These are phyloP conservation scores for Wickerhamiella alocasiicola DNA, from an alignment of 805 yeast species.

Conservation along the genomic window DNA sequence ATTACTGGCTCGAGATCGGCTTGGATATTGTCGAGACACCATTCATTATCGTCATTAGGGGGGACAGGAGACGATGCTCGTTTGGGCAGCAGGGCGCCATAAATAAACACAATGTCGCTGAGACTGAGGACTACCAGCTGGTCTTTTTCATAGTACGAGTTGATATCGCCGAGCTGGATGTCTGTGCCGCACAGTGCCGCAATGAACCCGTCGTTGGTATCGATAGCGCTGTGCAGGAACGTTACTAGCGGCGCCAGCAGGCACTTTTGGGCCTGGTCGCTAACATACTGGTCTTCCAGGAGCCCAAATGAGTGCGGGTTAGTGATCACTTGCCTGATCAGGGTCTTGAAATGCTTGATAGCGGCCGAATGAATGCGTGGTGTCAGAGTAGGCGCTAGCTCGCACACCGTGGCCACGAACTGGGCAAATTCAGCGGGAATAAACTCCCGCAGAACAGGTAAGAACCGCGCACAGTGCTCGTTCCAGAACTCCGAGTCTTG, in stretches of 20 bases:
- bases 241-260: slow-evolving; percentile 17
- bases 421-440: slow-evolving; percentile 15
- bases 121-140: slow-evolving; percentile 24
- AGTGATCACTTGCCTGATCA: slow-evolving; percentile 13
- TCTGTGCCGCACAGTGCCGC: slow-evolving; percentile 1
- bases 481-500: slow-evolving; percentile 8
- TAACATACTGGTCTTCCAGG: slow-evolving; percentile 16
- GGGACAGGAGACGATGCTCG: not conserved
- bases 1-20: slow-evolving; percentile 27
- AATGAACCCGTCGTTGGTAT: slow-evolving; percentile 2
- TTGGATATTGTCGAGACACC: slow-evolving; percentile 26
- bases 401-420: slow-evolving; percentile 12
- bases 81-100: slow-evolving; percentile 18
- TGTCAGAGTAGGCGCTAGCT: not conserved
- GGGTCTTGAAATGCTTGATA: slow-evolving; percentile 16
- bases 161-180: slow-evolving; percentile 1
- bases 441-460: slow-evolving; percentile 11
- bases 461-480: not conserved
- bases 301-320: slow-evolving; percentile 21
- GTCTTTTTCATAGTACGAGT: slow-evolving; percentile 13
- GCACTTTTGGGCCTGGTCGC: slow-evolving; percentile 19
- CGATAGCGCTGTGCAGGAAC: slow-evolving; percentile 10
- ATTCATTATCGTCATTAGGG: slow-evolving; percentile 20
- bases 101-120: slow-evolving; percentile 24
- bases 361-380: slow-evolving; percentile 15